Evolutionary conservation across 805 yeast species (phyloP).

Genomic region (Maudiozyma pseudohumilis): DNA sequence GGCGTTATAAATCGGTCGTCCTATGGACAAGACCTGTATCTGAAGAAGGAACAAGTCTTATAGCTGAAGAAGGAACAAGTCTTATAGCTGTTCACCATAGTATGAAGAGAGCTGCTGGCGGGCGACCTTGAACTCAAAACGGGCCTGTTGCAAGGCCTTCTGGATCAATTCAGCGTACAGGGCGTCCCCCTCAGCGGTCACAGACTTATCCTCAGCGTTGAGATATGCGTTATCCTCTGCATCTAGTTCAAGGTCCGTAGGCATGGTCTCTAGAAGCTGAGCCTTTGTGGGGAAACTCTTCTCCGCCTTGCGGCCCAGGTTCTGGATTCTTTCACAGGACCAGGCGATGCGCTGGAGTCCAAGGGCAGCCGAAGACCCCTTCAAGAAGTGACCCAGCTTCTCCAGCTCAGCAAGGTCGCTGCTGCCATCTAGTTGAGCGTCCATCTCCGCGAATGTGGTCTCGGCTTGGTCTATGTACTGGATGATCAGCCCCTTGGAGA

Average conservation of each 20-base stretch:
- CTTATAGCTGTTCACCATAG: conserved; percentile 30
- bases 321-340: conserved; percentile 90
- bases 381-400: conserved; percentile 79
- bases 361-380: conserved; percentile 91
- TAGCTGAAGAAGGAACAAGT: too few relatives aligned
- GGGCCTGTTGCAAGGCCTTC: conserved; percentile 40
- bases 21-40: too few relatives aligned
- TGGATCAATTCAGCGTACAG: conserved; percentile 35
- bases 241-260: conserved; percentile 9
- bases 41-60: too few relatives aligned
- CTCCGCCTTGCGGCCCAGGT: conserved; percentile 50
- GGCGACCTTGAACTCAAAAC: conserved; percentile 37
- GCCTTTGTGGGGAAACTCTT: conserved; percentile 12
- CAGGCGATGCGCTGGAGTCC: conserved; percentile 75
- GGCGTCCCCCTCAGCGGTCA: conserved; percentile 27
- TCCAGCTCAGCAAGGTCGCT: conserved; percentile 50
- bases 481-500: conserved; percentile 64
- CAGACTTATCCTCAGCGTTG: conserved; percentile 13
- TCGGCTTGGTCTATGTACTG: conserved; percentile 86
- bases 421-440: conserved; percentile 32
- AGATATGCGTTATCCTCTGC: conserved; percentile 5
- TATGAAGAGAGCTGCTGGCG: conserved; percentile 38
- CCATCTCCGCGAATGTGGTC: conserved; percentile 67
- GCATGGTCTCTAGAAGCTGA: conserved; percentile 8
- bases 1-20: too few relatives aligned